phyloP scores from a whole-genome alignment of 768 basidiomycete species.

The Trametes villosa region DNA sequence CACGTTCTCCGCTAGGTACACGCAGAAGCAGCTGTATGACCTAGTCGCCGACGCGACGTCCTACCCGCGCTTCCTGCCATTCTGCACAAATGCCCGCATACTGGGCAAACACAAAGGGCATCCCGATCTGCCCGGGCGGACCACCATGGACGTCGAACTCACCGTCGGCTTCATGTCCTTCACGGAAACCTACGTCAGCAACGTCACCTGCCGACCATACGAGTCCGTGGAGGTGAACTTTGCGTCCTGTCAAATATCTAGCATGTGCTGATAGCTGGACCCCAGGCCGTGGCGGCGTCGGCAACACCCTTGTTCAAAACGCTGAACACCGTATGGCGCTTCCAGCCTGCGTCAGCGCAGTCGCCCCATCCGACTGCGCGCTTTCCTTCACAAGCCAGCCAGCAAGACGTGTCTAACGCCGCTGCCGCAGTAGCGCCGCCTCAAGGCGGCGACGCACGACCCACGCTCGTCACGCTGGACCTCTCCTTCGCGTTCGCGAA shows the following conservation, averaged over 20 bases:
- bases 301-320: constrained; percentile 75
- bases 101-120: constrained; percentile 47
- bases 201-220: constrained; percentile 78
- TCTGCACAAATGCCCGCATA: constrained; percentile 77
- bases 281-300: constrained; percentile 71
- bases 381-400: constrained; percentile 4
- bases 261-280: not conserved
- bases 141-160: constrained; percentile 78
- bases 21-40: constrained; percentile 75
- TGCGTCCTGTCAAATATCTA: not conserved
- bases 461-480: constrained; percentile 86
- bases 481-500: constrained; percentile 86
- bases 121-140: constrained; percentile 33
- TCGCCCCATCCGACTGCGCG: constrained; percentile 43
- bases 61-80: constrained; percentile 88
- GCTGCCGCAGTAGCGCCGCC: not conserved
- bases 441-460: constrained; percentile 35
- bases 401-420: not conserved
- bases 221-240: constrained; percentile 76
- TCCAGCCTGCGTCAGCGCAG: constrained; percentile 57
- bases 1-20: constrained; percentile 58
- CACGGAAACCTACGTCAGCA: constrained; percentile 85
- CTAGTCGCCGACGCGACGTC: constrained; percentile 88
- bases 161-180: constrained; percentile 88
- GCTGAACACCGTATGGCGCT: constrained; percentile 74